Conservation (phyloP, 202 grass and related monocot genomes). For the Tripidium arundinaceum region DNA sequence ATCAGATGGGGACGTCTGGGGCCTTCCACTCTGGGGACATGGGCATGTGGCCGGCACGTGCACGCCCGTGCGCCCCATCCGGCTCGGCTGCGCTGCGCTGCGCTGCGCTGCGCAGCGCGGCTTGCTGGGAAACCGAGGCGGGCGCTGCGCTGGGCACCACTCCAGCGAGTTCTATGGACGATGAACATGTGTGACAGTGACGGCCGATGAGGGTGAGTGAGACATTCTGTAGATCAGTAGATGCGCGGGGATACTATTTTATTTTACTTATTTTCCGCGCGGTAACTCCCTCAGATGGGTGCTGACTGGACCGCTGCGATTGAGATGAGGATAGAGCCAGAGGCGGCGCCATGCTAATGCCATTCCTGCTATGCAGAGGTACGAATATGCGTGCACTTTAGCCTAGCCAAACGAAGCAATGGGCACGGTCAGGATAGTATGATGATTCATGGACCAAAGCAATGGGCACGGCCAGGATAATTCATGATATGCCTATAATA, state of each 20-base stretch:
- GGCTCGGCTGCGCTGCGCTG: no score
- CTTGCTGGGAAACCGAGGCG: not conserved
- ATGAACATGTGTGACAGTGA: not conserved
- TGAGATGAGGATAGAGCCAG: not conserved
- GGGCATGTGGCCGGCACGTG: constrained; percentile 29
- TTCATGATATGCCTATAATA: no score
- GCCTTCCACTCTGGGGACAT: constrained; percentile 30
- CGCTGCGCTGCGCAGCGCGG: no score
- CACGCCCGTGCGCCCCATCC: not conserved
- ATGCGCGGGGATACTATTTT: no score
- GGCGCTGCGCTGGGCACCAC: no score
- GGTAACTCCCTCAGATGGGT: no score
- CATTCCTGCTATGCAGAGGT: not conserved
- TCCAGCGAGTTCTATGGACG: not conserved
- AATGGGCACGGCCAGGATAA: no score
- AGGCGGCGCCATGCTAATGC: not conserved
- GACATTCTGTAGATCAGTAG: no score
- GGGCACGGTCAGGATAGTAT: not conserved
- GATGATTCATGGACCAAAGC: not conserved
- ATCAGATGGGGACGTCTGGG: not conserved
- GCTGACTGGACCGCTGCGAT: no score
- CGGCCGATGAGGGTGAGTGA: no score
- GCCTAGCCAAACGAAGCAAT: not conserved
- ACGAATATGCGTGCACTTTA: no score
- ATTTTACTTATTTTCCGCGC: no score